Evolutionary conservation across 176 grass and related monocot species (phyloP).

Genomic region (Avena insularis): DNA sequence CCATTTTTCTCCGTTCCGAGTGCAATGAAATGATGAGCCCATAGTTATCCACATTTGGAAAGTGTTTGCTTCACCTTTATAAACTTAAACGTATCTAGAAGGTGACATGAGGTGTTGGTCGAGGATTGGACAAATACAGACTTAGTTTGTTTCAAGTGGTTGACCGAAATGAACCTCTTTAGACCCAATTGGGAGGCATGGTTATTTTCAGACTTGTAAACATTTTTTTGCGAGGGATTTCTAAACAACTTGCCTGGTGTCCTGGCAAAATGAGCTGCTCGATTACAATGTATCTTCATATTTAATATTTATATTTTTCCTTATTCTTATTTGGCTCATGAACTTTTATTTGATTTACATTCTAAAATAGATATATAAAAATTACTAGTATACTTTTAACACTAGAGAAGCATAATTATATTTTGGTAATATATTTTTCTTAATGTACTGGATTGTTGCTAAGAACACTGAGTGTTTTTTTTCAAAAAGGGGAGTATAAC

Average conservation of each 20-base stretch:
- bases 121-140: too few relatives aligned
- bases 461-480: too few relatives aligned
- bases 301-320: too few relatives aligned
- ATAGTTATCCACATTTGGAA: not conserved
- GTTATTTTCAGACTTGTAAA: not conserved
- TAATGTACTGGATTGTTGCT: too few relatives aligned
- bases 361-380: not conserved
- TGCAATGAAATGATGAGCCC: constrained; percentile 16
- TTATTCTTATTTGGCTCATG: not conserved
- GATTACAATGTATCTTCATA: not conserved
- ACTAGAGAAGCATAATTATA: too few relatives aligned
- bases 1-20: constrained; percentile 51
- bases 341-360: not conserved
- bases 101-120: not conserved
- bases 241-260: not conserved
- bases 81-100: not conserved
- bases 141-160: too few relatives aligned
- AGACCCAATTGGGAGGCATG: not conserved
- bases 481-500: too few relatives aligned
- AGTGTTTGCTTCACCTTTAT: not conserved
- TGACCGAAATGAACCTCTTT: not conserved
- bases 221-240: not conserved
- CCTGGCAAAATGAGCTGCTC: not conserved
- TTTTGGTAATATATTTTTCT: too few relatives aligned
- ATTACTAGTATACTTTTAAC: too few relatives aligned